Conservation (phyloP, 2,329 filamentous ascomycete genomes). For the Colletotrichum gigasporum region DNA sequence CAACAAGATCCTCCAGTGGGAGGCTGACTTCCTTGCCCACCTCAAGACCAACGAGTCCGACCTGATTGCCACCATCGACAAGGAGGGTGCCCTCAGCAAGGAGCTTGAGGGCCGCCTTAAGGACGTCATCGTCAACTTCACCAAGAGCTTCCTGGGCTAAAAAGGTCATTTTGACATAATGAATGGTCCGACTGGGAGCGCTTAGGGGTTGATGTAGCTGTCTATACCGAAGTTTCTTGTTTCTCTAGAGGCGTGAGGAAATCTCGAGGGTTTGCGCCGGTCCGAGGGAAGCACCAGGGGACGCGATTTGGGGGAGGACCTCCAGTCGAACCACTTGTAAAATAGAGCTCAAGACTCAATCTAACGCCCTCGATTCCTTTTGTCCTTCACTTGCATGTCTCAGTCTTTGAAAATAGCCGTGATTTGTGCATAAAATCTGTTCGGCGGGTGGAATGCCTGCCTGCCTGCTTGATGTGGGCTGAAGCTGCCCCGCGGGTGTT, state of each 20-base stretch:
- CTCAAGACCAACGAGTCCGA: constrained; percentile 91
- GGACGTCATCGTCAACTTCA: constrained; percentile 82
- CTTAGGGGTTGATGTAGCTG: constrained; percentile 49
- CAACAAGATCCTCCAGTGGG: constrained; percentile 90
- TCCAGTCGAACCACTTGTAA: constrained; percentile 67
- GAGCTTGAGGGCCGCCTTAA: constrained; percentile 85
- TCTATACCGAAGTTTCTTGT: constrained; percentile 61
- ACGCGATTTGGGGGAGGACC: constrained; percentile 46
- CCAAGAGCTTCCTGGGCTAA: constrained; percentile 87
- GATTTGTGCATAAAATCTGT: neutral
- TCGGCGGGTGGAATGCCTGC: no score
- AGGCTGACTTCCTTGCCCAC: constrained; percentile 92
- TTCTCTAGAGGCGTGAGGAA: constrained; percentile 56
- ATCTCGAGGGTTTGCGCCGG: constrained; percentile 55
- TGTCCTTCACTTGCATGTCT: constrained; percentile 48
- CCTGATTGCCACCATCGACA: constrained; percentile 86
- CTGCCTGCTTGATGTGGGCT: neutral
- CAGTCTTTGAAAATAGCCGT: no score
- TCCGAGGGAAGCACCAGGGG: constrained; percentile 49
- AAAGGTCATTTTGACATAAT: constrained; percentile 43
- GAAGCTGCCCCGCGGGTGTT: neutral
- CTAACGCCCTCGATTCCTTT: constrained; percentile 69
- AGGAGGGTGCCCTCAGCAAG: constrained; percentile 96
- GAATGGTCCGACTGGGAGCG: constrained; percentile 37
- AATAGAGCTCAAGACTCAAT: constrained; percentile 71